Conservation (phyloP, 495 filamentous ascomycete genomes). For the Beverwykella pulmonaria region DNA sequence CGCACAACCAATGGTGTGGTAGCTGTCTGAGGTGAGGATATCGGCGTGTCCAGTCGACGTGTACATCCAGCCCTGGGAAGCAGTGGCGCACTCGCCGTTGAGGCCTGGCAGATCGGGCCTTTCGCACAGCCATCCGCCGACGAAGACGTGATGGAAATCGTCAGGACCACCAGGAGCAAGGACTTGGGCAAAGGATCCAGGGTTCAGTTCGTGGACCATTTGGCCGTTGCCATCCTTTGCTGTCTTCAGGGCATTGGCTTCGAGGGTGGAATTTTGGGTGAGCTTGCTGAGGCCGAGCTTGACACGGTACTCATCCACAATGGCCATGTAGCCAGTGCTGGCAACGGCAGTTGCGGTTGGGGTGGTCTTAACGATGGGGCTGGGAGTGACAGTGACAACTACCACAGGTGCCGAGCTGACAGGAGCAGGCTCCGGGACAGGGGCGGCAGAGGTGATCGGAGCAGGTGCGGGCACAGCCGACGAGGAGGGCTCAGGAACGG, state of each 20-base stretch:
- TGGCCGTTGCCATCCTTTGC: neutral
- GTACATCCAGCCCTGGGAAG: conserved; percentile 11
- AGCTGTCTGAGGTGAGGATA: conserved; percentile 4
- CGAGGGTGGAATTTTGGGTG: neutral
- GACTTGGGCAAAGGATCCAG: conserved; percentile 9
- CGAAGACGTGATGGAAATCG: conserved; percentile 22
- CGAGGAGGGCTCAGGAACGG: neutral
- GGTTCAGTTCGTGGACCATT: conserved; percentile 15
- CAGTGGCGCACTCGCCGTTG: conserved; percentile 7
- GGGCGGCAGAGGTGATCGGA: neutral
- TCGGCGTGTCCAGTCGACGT: conserved; percentile 19
- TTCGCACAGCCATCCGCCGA: conserved; percentile 27
- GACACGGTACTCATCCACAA: conserved; percentile 6
- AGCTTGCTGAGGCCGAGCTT: conserved; percentile 8
- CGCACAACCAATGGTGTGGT: conserved; percentile 10
- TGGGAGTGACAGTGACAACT: neutral
- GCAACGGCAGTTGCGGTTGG: conserved; percentile 1
- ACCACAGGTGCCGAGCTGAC: no score
- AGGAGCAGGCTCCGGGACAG: neutral
- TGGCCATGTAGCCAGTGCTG: conserved; percentile 17
- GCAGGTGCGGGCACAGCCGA: neutral
- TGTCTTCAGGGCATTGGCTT: neutral
- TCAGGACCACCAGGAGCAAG: conserved; percentile 15
- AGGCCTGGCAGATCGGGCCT: conserved; percentile 5
- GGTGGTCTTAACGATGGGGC: neutral